phyloP scores from a whole-genome alignment of 805 yeast genomes.

The Suhomyces vadensis region DNA sequence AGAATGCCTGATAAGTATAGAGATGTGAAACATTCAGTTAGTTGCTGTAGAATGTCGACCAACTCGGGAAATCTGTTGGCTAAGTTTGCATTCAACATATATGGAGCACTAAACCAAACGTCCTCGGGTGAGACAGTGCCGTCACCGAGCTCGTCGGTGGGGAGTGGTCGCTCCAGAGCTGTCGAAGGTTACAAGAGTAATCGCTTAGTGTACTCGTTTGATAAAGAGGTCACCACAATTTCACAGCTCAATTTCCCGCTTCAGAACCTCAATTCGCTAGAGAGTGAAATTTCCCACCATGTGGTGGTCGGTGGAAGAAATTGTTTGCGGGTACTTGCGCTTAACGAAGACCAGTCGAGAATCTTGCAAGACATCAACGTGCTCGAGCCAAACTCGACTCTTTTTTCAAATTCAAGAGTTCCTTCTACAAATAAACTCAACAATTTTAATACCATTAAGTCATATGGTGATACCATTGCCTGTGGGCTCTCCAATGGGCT shows the following conservation, averaged over 20 bases:
- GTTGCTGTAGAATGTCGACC: conserved; percentile 7
- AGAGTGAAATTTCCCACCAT: conserved; percentile 26
- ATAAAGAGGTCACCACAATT: conserved; percentile 25
- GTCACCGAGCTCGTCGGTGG: conserved; percentile 20
- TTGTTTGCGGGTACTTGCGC: conserved; percentile 34
- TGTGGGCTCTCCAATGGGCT: conserved; percentile 42
- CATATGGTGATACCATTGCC: conserved; percentile 34
- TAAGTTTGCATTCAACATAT: conserved; percentile 59
- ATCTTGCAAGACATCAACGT: conserved; percentile 37
- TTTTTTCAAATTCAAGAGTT: conserved; percentile 15
- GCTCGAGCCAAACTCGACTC: conserved; percentile 23
- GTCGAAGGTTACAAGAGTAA: conserved; percentile 10
- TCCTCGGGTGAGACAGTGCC: conserved; percentile 14
- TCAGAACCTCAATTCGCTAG: conserved; percentile 5
- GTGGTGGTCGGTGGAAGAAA: conserved; percentile 45
- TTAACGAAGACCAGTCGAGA: conserved; percentile 31
- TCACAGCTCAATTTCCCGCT: conserved; percentile 27
- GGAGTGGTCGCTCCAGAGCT: conserved; percentile 14
- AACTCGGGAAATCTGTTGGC: conserved; percentile 37
- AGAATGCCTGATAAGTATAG: background rate
- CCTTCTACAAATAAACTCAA: conserved; percentile 25
- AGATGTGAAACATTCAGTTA: background rate
- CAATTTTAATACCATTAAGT: conserved; percentile 42
- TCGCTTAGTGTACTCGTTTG: conserved; percentile 20
- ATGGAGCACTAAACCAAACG: conserved; percentile 39